Evolutionary conservation across 768 basidiomycete species (phyloP), one percentile per base, ranked within the genome.

Genomic region (Asterophora parasitica): DNA sequence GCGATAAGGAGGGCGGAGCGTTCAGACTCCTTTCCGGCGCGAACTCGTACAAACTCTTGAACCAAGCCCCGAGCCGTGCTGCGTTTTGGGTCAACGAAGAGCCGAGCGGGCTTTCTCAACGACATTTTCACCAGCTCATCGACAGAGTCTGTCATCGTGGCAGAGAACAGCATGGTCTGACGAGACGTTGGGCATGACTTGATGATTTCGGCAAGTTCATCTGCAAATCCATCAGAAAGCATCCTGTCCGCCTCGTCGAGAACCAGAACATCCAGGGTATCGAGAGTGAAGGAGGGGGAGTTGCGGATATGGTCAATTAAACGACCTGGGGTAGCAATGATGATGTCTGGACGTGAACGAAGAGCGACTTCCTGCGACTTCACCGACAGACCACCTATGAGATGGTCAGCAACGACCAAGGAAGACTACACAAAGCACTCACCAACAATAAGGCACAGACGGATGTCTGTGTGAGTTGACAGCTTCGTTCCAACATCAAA

Each of bases 131-230:
- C 88, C 40, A 99, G 78, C 60, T 93, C 86, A 58, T 96, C 91
- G 7, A 98, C 88, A 1, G 88, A 87, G 65, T 99, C 96, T 4
- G 94, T 97, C 88, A 98, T 98, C 1, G 96, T 99, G 2, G 96
- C 96, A 0, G 93, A 96, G 68, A 99, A 99, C 31, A 99, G 76
- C 92, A 99, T 95, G 3, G 96, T 98, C 64, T 98, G 96, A 31
- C 96, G 81, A 19, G 87, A 86, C 16, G 67, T 66, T 1, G 93
- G 93, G 62, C 93, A 96, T 13, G 88, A 79, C 58, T 84, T 85
- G 68, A 98, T 83, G 58, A 99, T 96, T 67, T 99, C 96, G 13
- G 81, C 72, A 28, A 99, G 74, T 65, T 98, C 96, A 63, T 94
- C 96, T 6, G 87, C 82, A 69, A 98, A 99, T 20, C 94, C 96